Conservation (phyloP, 768 basidiomycete species). For the Piloderma croceum region DNA sequence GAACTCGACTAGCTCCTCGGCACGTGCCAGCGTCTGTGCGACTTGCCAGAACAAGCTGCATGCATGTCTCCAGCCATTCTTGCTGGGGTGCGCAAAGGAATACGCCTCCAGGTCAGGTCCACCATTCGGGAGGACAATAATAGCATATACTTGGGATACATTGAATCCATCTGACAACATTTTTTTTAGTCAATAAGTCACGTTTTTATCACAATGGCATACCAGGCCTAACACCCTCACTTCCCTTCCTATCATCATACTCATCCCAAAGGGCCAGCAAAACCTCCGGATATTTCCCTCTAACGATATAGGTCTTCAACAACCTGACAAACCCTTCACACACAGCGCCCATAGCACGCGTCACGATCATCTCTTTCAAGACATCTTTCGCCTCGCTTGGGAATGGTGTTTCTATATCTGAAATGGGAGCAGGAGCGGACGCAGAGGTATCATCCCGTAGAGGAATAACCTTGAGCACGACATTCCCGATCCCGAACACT, state of each 20-base stretch:
- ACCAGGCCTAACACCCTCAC: slow-evolving; percentile 86
- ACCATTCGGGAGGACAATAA: slow-evolving; percentile 86
- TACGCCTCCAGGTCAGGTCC: slow-evolving; percentile 89
- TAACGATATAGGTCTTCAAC: slow-evolving; percentile 79
- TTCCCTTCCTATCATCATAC: slow-evolving; percentile 68
- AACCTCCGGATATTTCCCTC: slow-evolving; percentile 75
- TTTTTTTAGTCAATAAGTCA: slow-evolving; percentile 3
- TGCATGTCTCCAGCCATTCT: slow-evolving; percentile 79
- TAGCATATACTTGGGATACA: slow-evolving; percentile 75
- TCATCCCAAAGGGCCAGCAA: slow-evolving; percentile 85
- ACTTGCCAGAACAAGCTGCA: slow-evolving; percentile 91
- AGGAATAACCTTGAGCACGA: slow-evolving; percentile 89
- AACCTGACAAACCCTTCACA: slow-evolving; percentile 74
- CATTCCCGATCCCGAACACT: slow-evolving; percentile 84
- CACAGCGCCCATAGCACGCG: slow-evolving; percentile 68
- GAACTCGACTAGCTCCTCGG: slow-evolving; percentile 76
- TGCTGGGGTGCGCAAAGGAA: slow-evolving; percentile 51
- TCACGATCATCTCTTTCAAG: slow-evolving; percentile 76
- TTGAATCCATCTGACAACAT: slow-evolving; percentile 58
- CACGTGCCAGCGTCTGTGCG: slow-evolving; percentile 64
- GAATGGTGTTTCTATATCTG: slow-evolving; percentile 54
- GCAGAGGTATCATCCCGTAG: slow-evolving; percentile 46
- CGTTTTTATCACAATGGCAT: slow-evolving; percentile 8
- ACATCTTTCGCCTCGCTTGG: slow-evolving; percentile 72
- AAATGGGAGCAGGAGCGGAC: too few species aligned